Evolutionary conservation across 345 rosid species (phyloP).

Genomic region (Leavenworthia alabamica): DNA sequence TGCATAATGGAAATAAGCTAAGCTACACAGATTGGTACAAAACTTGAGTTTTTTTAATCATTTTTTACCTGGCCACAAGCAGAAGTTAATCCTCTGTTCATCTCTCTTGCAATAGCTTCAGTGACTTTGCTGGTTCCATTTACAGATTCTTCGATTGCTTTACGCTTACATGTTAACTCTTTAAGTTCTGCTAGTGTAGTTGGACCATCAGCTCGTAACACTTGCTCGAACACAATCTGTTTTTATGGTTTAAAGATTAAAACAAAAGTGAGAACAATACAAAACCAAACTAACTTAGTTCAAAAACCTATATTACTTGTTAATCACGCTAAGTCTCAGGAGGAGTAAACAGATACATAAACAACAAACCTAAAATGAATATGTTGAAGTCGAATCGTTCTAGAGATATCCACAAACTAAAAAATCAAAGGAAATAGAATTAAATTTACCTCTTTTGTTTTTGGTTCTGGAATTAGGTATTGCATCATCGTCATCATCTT

Average conservation of each 20-base stretch:
- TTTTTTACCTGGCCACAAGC: conserved; percentile 43
- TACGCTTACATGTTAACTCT: conserved; percentile 61
- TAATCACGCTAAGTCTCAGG: neutral
- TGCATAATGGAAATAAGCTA: conserved; percentile 6
- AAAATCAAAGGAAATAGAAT: neutral
- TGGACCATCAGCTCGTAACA: conserved; percentile 43
- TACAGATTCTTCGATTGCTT: conserved; percentile 55
- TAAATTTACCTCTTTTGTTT: conserved; percentile 26
- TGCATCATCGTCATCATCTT: conserved; percentile 12
- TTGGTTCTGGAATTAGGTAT: conserved; percentile 26
- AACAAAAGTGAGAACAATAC: neutral
- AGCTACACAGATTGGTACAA: neutral
- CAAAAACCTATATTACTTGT: neutral
- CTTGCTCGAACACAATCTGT: conserved; percentile 61
- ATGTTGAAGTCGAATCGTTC: neutral
- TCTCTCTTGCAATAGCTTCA: conserved; percentile 64
- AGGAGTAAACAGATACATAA: neutral
- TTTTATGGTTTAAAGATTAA: neutral
- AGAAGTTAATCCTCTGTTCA: conserved; percentile 60
- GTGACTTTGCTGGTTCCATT: conserved; percentile 50
- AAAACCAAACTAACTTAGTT: neutral
- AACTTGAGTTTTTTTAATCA: neutral
- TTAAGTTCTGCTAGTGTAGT: conserved; percentile 48
- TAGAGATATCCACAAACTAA: neutral
- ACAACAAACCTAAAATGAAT: neutral